These are phyloP conservation scores for Vanderwaltozyma verrucispora DNA, from an alignment of 805 yeast species.

Conservation along the genomic window DNA sequence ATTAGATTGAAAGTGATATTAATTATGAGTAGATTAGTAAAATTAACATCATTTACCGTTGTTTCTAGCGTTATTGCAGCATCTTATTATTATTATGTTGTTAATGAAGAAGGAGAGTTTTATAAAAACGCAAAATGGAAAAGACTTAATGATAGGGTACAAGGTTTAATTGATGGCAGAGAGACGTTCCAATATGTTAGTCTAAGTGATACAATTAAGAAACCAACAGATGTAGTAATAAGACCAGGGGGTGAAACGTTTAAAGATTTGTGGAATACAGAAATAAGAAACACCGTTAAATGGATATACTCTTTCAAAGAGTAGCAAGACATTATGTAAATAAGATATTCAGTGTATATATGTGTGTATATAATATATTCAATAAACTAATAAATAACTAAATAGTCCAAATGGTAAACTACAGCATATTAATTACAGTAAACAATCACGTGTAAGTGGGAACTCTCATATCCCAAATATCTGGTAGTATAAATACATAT, in stretches of 20 bases:
- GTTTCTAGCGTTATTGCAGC: slow-evolving; percentile 11
- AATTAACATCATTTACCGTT: slow-evolving; percentile 11
- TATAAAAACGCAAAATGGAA: slow-evolving; percentile 15
- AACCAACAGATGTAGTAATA: slow-evolving; percentile 9
- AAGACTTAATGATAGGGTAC: slow-evolving; percentile 13
- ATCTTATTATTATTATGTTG: slow-evolving; percentile 15
- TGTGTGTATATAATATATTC: too few relatives aligned
- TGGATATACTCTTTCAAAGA: slow-evolving; percentile 19
- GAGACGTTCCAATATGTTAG: slow-evolving; percentile 5
- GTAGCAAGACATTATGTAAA: too few relatives aligned
- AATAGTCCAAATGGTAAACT: too few relatives aligned
- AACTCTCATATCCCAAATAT: too few relatives aligned
- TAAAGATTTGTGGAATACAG: slow-evolving; percentile 21
- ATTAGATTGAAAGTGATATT: background rate
- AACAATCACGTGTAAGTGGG: too few relatives aligned
- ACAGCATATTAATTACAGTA: too few relatives aligned
- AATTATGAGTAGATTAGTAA: slow-evolving; percentile 13
- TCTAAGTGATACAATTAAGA: slow-evolving; percentile 5
- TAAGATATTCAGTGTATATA: too few relatives aligned
- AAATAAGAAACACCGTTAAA: slow-evolving; percentile 12
- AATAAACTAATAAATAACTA: too few relatives aligned
- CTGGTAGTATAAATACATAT: too few relatives aligned
- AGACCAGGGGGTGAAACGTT: slow-evolving; percentile 17
- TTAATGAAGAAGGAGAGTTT: slow-evolving; percentile 15
- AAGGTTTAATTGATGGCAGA: slow-evolving; percentile 15